A percentile compares a stretch with the other conserved stretches of the same genome.
These are phyloP conservation scores for Poa pratensis DNA, from an alignment of 176 grass and related monocot genomes.

Conservation along the genomic window DNA sequence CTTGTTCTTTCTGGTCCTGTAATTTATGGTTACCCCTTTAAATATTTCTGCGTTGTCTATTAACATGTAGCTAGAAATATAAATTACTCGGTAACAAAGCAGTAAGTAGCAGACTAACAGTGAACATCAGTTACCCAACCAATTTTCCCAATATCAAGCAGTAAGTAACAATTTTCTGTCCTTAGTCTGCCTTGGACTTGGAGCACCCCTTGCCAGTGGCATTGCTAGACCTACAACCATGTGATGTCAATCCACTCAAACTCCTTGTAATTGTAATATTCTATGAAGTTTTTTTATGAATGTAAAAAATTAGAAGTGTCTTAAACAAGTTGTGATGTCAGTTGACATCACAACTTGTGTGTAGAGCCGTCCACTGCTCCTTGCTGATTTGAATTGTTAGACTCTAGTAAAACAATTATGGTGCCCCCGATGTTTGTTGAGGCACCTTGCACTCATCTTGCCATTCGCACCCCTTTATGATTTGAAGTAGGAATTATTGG, in stretches of 20 bases:
- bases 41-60: constrained; percentile 6
- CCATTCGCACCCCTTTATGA: not conserved
- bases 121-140: not conserved
- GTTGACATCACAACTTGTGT: not conserved
- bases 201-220: not conserved
- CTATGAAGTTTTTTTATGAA: not conserved
- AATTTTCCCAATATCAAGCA: not conserved
- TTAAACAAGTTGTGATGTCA: not conserved
- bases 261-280: not conserved
- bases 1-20: not conserved
- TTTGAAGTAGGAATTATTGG: constrained; percentile 13
- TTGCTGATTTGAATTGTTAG: not conserved
- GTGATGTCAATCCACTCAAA: not conserved
- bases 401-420: not conserved
- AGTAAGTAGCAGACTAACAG: not conserved
- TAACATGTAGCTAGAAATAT: not conserved
- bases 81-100: constrained; percentile 21
- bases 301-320: not conserved
- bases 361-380: not conserved
- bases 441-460: not conserved
- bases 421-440: not conserved
- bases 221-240: not conserved
- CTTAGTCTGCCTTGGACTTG: constrained; percentile 11
- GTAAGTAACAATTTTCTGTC: not conserved
- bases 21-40: not conserved